Evolutionary conservation across 352 stramenopile species (phyloP).

Genomic region (Globisporangium cystogenes): DNA sequence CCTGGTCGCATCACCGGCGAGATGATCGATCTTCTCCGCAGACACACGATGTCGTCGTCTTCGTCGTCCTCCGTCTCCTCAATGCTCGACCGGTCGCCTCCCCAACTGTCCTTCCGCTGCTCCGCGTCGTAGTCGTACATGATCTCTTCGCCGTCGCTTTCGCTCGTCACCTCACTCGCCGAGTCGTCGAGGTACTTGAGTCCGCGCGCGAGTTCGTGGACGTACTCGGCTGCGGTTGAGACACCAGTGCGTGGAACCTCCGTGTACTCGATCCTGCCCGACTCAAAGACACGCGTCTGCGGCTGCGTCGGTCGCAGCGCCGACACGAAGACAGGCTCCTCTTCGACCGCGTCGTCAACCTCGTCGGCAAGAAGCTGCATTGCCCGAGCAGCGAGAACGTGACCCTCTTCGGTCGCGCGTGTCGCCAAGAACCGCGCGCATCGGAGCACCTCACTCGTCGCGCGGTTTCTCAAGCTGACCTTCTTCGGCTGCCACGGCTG

Average conservation of each 20-base stretch:
- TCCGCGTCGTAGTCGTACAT: not conserved
- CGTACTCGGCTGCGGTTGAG: constrained; percentile 53
- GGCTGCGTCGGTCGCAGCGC: constrained; percentile 49
- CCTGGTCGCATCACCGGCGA: constrained; percentile 11
- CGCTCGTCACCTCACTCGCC: no score
- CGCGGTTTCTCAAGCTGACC: constrained; percentile 61
- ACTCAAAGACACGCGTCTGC: constrained; percentile 44
- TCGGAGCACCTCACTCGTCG: constrained; percentile 54
- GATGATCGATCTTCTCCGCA: constrained; percentile 20
- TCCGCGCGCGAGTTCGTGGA: constrained; percentile 57
- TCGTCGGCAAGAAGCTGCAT: constrained; percentile 59
- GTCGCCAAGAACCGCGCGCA: constrained; percentile 45
- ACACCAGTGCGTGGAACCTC: constrained; percentile 51
- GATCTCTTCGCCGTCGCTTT: not conserved
- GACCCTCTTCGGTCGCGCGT: constrained; percentile 36
- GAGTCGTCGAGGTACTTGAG: constrained; percentile 38
- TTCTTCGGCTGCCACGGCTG: constrained; percentile 13
- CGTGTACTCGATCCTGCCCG: constrained; percentile 45
- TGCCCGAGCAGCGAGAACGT: constrained; percentile 36
- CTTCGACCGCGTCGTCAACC: constrained; percentile 43
- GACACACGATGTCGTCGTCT: constrained; percentile 23
- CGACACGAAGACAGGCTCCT: constrained; percentile 52
- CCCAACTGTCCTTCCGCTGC: not conserved
- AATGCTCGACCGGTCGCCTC: constrained; percentile 7
- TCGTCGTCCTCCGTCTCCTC: constrained; percentile 31